Conservation (phyloP, 768 basidiomycete genomes). For the Infundibulicybe gibba region DNA sequence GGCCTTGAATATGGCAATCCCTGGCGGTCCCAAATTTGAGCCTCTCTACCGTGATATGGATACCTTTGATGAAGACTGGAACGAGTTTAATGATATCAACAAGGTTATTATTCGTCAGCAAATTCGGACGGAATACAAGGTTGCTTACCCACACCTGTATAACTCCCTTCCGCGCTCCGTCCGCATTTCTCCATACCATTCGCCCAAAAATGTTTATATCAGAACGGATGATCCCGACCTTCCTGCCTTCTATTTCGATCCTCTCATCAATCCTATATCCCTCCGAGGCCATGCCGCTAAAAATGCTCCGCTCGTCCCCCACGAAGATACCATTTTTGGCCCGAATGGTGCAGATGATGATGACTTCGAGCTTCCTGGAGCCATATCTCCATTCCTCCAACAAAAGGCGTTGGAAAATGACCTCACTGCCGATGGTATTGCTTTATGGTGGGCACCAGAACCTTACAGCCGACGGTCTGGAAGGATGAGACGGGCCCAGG, state of each 20-base stretch:
- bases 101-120: slow-evolving; percentile 99
- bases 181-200: slow-evolving; percentile 87
- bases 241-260: slow-evolving; percentile 98
- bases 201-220: slow-evolving; percentile 97
- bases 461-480: slow-evolving; percentile 94
- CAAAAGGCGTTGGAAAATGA: slow-evolving; percentile 83
- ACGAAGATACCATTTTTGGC: slow-evolving; percentile 93
- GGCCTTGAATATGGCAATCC: slow-evolving; percentile 94
- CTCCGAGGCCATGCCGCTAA: slow-evolving; percentile 83
- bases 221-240: slow-evolving; percentile 99
- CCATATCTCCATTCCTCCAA: slow-evolving; percentile 75
- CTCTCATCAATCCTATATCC: slow-evolving; percentile 96
- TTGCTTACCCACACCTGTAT: slow-evolving; percentile 98
- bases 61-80: slow-evolving; percentile 97
- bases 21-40: slow-evolving; percentile 98
- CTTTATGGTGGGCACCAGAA: slow-evolving; percentile 97
- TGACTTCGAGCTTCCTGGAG: slow-evolving; percentile 81
- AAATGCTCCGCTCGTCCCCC: slow-evolving; percentile 76
- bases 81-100: slow-evolving; percentile 99
- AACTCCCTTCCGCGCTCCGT: slow-evolving; percentile 97
- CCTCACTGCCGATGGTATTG: slow-evolving; percentile 93
- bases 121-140: slow-evolving; percentile 98
- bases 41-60: slow-evolving; percentile 97
- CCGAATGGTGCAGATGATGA: slow-evolving; percentile 83
- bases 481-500: slow-evolving; percentile 90